Evolutionary conservation across 2,329 filamentous ascomycete genomes (phyloP), one percentile per base, ranked within the genome.

Genomic region (Aspergillus candidus): DNA sequence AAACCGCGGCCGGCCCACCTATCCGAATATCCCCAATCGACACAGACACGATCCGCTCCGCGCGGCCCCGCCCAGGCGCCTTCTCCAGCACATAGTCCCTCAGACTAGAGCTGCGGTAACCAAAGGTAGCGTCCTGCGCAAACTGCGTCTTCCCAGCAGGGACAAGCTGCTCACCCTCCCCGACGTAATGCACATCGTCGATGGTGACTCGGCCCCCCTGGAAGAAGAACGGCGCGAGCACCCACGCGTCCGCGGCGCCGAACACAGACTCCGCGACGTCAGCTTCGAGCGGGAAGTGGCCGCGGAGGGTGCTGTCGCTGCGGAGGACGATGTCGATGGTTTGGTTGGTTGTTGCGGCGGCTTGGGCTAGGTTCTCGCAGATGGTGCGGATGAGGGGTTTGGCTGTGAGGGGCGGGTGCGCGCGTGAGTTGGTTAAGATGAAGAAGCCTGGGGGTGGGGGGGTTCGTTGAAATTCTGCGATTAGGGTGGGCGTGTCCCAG

Each of bases 171-270:
- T 72, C 70, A 0, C 71, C 71, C 35, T 80, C 76, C 1, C 71
- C 70, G 6, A 81, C 77, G 45, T 80, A 81, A 54, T 81, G 77
- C 1, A 80, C 69, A 53, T 81, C 73, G 22, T 73, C 56, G 11
- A 80, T 77, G 0, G 78, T 82, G 35, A 75, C 76, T 3, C 78
- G 58, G 0, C 78, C 78, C 5, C 78, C 79, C 50, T 82, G 77
- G 3, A 74, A 63, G 55, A 82, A 82, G 58, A 80, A 80, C 0
- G 78, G 78, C 0, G 76, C 76, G 0, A 82, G 61, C 2, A 81
- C 64, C 70, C 76, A 77, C 0, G 71, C 75, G 49, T 79, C 74
- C 0, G 70, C 68, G 1, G 64, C 56, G 0, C 77, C 77, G 1
- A 79, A 65, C 1, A 74, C 72, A 1, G 66, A 60, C 44, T 77